Evolutionary conservation across 768 basidiomycete species (phyloP).

Genomic region (Psilocybe cyanescens): DNA sequence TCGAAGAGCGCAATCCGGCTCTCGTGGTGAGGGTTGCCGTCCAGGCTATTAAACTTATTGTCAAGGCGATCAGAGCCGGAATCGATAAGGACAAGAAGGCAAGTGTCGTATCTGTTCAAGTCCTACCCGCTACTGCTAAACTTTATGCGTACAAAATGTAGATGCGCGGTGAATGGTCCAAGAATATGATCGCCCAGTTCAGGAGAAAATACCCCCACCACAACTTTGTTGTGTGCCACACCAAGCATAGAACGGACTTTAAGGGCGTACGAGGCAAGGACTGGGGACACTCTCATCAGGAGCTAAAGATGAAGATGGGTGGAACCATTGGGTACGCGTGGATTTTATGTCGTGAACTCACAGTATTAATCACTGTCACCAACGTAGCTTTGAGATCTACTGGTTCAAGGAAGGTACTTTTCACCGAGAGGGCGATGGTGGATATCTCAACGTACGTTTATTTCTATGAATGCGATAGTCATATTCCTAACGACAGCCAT

Average conservation of each 20-base stretch:
- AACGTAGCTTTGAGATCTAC: constrained; percentile 23
- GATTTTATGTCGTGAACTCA: not conserved
- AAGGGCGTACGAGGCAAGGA: constrained; percentile 19
- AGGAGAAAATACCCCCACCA: constrained; percentile 15
- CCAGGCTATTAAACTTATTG: not conserved
- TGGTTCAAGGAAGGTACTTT: constrained; percentile 25
- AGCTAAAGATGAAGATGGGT: constrained; percentile 14
- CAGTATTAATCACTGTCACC: not conserved
- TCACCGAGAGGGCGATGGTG: constrained; percentile 24
- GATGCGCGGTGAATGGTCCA: constrained; percentile 8
- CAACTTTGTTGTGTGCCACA: constrained; percentile 25
- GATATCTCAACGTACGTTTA: constrained; percentile 25
- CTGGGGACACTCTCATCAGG: constrained; percentile 22
- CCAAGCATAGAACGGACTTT: constrained; percentile 17
- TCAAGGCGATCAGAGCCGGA: not conserved
- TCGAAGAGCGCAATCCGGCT: not conserved
- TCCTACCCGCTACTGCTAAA: no score
- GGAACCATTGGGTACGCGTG: constrained; percentile 22
- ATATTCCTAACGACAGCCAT: no score
- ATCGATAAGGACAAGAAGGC: not conserved
- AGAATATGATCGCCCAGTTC: constrained; percentile 1
- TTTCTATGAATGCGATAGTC: not conserved
- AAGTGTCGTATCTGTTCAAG: not conserved
- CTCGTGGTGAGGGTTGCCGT: not conserved
- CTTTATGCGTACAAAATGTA: not conserved